Evolutionary conservation across 176 grass and related monocot species (phyloP), one percentile per base, ranked within the genome.

Genomic region (Avena sativa): DNA sequence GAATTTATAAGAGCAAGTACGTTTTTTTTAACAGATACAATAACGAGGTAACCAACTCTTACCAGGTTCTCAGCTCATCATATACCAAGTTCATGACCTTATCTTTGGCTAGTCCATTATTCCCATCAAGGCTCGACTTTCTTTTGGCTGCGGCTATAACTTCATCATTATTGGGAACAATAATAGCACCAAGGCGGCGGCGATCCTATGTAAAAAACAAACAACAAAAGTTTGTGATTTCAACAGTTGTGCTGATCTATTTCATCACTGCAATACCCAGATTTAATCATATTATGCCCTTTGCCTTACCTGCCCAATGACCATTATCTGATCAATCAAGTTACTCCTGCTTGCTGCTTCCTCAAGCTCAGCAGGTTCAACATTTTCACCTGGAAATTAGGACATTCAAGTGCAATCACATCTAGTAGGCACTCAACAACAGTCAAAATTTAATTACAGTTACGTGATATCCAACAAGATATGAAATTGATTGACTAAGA

Each of bases 161-260:
- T 89, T 98, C 96, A 55, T 98, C 93, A 21, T 91, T 94, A 82
- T 93, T 96, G 56, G 96, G 96, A 81, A 98, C 90, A 84, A 98
- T 80, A 36, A 98, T 84, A 79, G 96, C 93, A 77, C 96, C 93
- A 55, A 94, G 85, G 51, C 93, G 86, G 2, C 96, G 90, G 84
- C 82, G 90, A 74, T 98, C 96, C 95, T 98, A 87, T 43, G 73
- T 36, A 93, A 61, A 40, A 16, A 74, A 71, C 34, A 86, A 71
- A 4, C 11, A 43, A 43, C 5, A 43, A 40, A 43, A 1, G 40
- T 43, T 43, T 43, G 40, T 43, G 40, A 43, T 43, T 43, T 43
- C 40, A 43, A 43, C 40, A 43, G 40, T 43, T 43, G 5, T 43
- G 40, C 40, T 43, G 40, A 43, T 43, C 40, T 43, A 6, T 43